Conservation (phyloP, 345 rosid species). For the Eucalyptus rudis region DNA sequence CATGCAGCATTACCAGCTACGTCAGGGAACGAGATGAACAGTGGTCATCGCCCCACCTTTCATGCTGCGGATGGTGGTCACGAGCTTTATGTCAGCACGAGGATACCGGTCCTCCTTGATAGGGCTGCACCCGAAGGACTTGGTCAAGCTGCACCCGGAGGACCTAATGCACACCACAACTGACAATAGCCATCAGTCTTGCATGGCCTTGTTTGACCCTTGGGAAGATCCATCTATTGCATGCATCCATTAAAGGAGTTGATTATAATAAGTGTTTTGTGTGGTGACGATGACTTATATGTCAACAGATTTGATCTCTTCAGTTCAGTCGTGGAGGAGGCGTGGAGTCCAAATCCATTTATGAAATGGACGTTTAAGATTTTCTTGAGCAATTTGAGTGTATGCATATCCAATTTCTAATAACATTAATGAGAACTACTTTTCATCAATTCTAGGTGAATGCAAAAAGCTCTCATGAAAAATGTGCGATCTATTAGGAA, state of each 20-base stretch:
- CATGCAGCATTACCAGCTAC: not conserved
- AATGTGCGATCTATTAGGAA: not conserved
- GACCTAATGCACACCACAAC: conserved; percentile 20
- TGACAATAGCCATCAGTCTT: not conserved
- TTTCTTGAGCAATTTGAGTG: not conserved
- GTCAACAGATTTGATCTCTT: not conserved
- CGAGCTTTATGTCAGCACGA: not conserved
- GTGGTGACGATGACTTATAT: not conserved
- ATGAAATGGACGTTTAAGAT: not conserved
- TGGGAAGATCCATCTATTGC: not conserved
- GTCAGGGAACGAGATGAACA: not conserved
- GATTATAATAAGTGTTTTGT: not conserved
- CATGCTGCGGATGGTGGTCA: not conserved
- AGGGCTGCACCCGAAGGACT: not conserved
- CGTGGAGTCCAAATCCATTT: not conserved
- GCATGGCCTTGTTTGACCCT: not conserved
- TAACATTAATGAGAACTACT: not conserved
- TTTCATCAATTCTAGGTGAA: not conserved
- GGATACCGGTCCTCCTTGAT: not conserved
- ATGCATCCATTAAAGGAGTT: not conserved
- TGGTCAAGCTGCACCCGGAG: conserved; percentile 3
- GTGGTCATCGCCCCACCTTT: not conserved
- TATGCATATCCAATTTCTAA: not conserved
- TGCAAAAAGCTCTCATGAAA: not conserved
- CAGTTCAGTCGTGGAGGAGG: not conserved